phyloP scores from a whole-genome alignment of 352 stramenopile genomes.

The Peronospora belbahrii region DNA sequence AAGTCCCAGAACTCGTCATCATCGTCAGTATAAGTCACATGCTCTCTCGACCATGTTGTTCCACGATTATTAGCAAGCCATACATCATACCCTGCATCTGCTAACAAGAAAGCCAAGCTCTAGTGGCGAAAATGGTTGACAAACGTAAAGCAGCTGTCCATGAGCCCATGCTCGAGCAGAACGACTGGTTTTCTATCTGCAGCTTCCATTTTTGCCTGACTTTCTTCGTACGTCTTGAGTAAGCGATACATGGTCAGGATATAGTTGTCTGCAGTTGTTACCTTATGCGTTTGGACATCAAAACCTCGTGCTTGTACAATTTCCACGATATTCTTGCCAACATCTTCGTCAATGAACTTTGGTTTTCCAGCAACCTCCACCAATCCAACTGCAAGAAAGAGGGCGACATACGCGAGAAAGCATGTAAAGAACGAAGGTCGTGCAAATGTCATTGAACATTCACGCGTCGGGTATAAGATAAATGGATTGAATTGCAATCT shows the following conservation, averaged over 20 bases:
- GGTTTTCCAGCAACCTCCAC: too few relatives aligned
- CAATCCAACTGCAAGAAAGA: too few relatives aligned
- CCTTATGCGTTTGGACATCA: slow-evolving; percentile 37
- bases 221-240: slow-evolving; percentile 36
- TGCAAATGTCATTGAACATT: too few relatives aligned
- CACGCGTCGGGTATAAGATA: too few relatives aligned
- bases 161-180: slow-evolving; percentile 34
- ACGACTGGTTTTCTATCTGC: slow-evolving; percentile 34
- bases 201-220: slow-evolving; percentile 6
- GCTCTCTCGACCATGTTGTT: slow-evolving; percentile 38
- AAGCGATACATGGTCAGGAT: slow-evolving; percentile 54
- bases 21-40: slow-evolving; percentile 29
- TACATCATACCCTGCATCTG: slow-evolving; percentile 49
- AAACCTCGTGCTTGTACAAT: slow-evolving; percentile 38
- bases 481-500: too few relatives aligned
- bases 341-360: too few relatives aligned
- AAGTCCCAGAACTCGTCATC: slow-evolving; percentile 46
- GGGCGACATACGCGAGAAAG: too few relatives aligned
- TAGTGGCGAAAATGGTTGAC: slow-evolving; percentile 47
- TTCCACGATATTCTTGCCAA: slow-evolving; percentile 24
- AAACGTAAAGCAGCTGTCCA: slow-evolving; percentile 47
- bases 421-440: too few relatives aligned
- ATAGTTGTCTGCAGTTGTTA: slow-evolving; percentile 41
- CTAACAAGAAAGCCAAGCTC: slow-evolving; percentile 43
- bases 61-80: slow-evolving; percentile 58